These are phyloP conservation scores for Pseudoneurospora amorphoporcata DNA, from an alignment of 495 filamentous ascomycete genomes.

Conservation along the genomic window DNA sequence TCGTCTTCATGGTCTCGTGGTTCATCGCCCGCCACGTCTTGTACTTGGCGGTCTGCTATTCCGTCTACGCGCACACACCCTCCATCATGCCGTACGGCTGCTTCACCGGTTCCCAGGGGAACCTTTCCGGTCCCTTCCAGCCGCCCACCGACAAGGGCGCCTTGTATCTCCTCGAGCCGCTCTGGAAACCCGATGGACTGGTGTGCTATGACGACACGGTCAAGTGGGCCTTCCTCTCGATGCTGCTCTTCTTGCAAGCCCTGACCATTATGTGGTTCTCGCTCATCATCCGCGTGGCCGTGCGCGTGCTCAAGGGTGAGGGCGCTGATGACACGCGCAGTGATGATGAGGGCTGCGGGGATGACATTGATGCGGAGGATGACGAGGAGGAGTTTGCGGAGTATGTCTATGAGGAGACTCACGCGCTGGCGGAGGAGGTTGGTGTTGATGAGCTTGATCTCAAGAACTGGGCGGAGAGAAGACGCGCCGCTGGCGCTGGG, in stretches of 20 bases:
- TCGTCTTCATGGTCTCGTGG: slow-evolving; percentile 79
- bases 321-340: slow-evolving; percentile 78
- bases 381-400: slow-evolving; percentile 41
- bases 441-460: slow-evolving; percentile 51
- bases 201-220: slow-evolving; percentile 69
- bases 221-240: slow-evolving; percentile 61
- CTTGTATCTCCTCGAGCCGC: slow-evolving; percentile 57
- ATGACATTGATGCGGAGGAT: slow-evolving; percentile 60
- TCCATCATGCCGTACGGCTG: slow-evolving; percentile 55
- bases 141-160: slow-evolving; percentile 47
- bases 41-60: slow-evolving; percentile 69
- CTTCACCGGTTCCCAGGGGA: slow-evolving; percentile 44
- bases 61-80: slow-evolving; percentile 63
- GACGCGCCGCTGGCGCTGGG: slow-evolving; percentile 28
- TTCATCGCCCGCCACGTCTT: slow-evolving; percentile 71
- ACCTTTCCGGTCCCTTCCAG: slow-evolving; percentile 42
- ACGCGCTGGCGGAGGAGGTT: slow-evolving; percentile 53
- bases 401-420: slow-evolving; percentile 34
- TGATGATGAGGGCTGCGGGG: slow-evolving; percentile 78
- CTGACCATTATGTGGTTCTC: slow-evolving; percentile 82
- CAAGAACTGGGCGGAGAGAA: slow-evolving; percentile 38
- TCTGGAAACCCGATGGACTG: slow-evolving; percentile 53
- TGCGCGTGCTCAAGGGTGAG: slow-evolving; percentile 62
- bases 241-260: slow-evolving; percentile 67
- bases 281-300: slow-evolving; percentile 74